Base-by-base conservation (phyloP, 768 basidiomycete species). In the Pulveroboletus frians region DNA sequence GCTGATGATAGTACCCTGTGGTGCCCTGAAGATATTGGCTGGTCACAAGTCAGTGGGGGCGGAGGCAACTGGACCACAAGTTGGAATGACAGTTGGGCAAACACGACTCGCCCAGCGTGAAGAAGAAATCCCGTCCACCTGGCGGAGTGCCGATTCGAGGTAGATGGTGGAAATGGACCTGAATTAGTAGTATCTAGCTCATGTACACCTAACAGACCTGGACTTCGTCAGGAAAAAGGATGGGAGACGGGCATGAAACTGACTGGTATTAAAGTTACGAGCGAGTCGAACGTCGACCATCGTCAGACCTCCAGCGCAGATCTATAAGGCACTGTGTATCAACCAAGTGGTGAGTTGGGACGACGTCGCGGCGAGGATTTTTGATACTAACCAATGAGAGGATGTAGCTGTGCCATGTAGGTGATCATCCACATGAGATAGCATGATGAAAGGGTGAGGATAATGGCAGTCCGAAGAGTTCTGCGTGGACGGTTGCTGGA, bases 361-460 rank as follows among this genome's bases (percentile, higher is more conserved):
- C 2, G 13, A 15, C 8, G 10, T 11, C 11, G 14, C 29, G 7
- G 9, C 10, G 20, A 13, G 3, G 36, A 27, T 10, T 4, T 0
- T 14, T 11, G 32, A n/a, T n/a, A 71, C 81, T 53, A 55, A 94
- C 94, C 71, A 62, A 95, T 83, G 43, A 98, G 76, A 32, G 94
- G 94, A 63, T 97, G 84, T 43, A 96, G 68, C 64, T 98, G 94
- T 1, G 93, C 92, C 65, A 96, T 76, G 70, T 95, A 98, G n/a
- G 94, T 93, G 62, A 95, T 81, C 72, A 86, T 86, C 94, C 94
- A 98, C 83, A 97, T 85, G 59, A 98, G 79, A 73, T 93, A 98
- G 70, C 90, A 94, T 47, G 79, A 85, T 3, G 81, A 73, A 15
- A 97, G 69, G 3, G 88, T 78, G 53, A 98, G 79, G 72, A 91